phyloP scores from a whole-genome alignment of 306 rosid genomes.

The Oemleria cerasiformis region DNA sequence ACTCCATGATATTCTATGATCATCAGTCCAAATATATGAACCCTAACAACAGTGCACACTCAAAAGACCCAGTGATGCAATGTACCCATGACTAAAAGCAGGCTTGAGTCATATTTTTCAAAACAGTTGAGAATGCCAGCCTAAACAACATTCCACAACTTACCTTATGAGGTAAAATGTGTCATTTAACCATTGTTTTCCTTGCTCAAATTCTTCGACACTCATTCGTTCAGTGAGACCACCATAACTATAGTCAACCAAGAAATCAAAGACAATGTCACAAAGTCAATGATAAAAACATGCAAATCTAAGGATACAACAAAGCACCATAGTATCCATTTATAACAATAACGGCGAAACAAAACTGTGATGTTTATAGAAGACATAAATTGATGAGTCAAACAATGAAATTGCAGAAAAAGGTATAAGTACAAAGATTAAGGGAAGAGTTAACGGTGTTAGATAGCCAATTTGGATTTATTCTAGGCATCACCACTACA shows the following conservation, averaged over 20 bases:
- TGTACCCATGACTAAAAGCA: background rate
- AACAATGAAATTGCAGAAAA: background rate
- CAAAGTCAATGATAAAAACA: background rate
- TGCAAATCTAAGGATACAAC: background rate
- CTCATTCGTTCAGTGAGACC: conserved; percentile 61
- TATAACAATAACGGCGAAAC: background rate
- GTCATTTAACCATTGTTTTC: conserved; percentile 77
- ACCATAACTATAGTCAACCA: conserved; percentile 50
- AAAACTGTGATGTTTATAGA: background rate
- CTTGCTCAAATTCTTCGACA: conserved; percentile 63
- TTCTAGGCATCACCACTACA: background rate
- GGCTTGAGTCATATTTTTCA: background rate
- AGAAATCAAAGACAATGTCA: conserved; percentile 25
- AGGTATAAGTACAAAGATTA: background rate
- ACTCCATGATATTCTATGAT: background rate
- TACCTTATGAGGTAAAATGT: conserved; percentile 83
- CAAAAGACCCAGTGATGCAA: background rate
- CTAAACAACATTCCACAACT: conserved; percentile 17
- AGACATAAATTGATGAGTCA: background rate
- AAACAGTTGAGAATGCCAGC: background rate
- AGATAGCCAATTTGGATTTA: background rate
- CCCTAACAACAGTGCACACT: background rate
- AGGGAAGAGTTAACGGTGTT: background rate
- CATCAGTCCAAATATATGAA: background rate
- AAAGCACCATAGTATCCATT: background rate